Evolutionary conservation across 2,329 filamentous ascomycete genomes (phyloP).

Genomic region (Canariomyces notabilis): DNA sequence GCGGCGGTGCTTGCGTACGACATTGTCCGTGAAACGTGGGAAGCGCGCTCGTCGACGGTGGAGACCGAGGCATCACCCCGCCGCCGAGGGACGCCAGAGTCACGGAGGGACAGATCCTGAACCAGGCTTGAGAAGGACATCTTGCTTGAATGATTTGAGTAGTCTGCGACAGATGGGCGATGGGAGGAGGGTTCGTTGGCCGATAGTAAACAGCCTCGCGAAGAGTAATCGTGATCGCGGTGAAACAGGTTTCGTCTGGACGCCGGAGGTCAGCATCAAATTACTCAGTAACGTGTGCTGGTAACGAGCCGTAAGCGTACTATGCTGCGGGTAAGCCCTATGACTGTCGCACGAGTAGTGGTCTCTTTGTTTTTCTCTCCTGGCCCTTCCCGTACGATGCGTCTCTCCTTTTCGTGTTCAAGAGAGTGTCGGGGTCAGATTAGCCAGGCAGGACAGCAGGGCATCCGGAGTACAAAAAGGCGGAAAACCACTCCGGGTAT

Average conservation of each 20-base stretch:
- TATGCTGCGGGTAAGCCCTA: no score
- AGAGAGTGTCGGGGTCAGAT: neutral
- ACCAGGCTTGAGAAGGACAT: slow-evolving; percentile 68
- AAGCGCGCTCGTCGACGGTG: slow-evolving; percentile 55
- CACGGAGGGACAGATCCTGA: slow-evolving; percentile 58
- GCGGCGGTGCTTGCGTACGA: slow-evolving; percentile 63
- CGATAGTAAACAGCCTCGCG: neutral
- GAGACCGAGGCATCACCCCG: slow-evolving; percentile 41
- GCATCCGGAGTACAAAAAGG: neutral
- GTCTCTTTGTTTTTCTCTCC: no score
- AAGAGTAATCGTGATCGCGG: no score
- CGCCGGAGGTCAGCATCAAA: no score
- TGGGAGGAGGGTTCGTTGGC: neutral
- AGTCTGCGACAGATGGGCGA: neutral
- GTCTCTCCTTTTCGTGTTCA: neutral
- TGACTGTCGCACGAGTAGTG: no score
- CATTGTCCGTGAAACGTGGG: slow-evolving; percentile 58
- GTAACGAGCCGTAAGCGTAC: no score
- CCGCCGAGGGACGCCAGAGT: slow-evolving; percentile 45
- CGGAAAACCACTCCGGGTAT: neutral
- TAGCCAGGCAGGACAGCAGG: neutral
- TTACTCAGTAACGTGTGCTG: no score
- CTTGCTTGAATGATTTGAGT: slow-evolving; percentile 1
- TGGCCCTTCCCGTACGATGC: neutral
- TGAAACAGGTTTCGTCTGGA: no score